Evolutionary conservation across 1,284 basidiomycete genomes (phyloP).

Genomic region (Ustilago sp.): DNA sequence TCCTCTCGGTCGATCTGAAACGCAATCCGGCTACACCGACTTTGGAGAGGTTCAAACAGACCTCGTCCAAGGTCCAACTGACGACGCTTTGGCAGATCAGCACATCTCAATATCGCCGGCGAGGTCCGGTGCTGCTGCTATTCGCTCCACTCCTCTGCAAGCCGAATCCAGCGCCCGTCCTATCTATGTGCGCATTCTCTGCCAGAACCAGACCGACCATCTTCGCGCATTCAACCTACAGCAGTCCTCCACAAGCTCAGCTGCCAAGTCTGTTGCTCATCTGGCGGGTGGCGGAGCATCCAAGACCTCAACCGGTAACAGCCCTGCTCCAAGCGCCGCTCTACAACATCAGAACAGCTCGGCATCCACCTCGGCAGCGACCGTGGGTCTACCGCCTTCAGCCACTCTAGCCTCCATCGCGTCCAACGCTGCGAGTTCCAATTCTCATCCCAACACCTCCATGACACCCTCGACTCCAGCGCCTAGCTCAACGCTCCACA

Average conservation of each 20-base stretch:
- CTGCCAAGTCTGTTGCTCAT: slow-evolving; percentile 33
- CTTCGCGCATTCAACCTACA: slow-evolving; percentile 38
- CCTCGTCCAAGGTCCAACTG: slow-evolving; percentile 20
- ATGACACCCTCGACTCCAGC: slow-evolving; percentile 34
- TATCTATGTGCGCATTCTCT: slow-evolving; percentile 56
- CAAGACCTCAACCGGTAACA: slow-evolving; percentile 12
- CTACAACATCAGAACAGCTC: slow-evolving; percentile 7
- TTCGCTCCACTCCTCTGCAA: background rate
- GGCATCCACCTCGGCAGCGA: slow-evolving; percentile 10
- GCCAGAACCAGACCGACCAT: slow-evolving; percentile 60
- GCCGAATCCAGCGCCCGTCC: slow-evolving; percentile 22
- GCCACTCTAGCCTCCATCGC: slow-evolving; percentile 46
- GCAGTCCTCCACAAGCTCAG: slow-evolving; percentile 15
- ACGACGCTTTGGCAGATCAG: slow-evolving; percentile 11
- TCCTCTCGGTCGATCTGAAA: background rate
- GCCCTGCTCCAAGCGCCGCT: slow-evolving; percentile 12
- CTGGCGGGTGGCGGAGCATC: slow-evolving; percentile 32
- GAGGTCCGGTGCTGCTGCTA: slow-evolving; percentile 1
- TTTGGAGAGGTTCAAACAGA: slow-evolving; percentile 41
- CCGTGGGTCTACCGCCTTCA: slow-evolving; percentile 35
- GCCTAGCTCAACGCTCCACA: slow-evolving; percentile 3
- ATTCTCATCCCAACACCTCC: slow-evolving; percentile 37
- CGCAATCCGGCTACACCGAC: slow-evolving; percentile 25
- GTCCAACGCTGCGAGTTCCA: slow-evolving; percentile 51
- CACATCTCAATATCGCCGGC: background rate